phyloP scores from a whole-genome alignment of 2,329 filamentous ascomycete species.

The Emericellopsis atlantica region DNA sequence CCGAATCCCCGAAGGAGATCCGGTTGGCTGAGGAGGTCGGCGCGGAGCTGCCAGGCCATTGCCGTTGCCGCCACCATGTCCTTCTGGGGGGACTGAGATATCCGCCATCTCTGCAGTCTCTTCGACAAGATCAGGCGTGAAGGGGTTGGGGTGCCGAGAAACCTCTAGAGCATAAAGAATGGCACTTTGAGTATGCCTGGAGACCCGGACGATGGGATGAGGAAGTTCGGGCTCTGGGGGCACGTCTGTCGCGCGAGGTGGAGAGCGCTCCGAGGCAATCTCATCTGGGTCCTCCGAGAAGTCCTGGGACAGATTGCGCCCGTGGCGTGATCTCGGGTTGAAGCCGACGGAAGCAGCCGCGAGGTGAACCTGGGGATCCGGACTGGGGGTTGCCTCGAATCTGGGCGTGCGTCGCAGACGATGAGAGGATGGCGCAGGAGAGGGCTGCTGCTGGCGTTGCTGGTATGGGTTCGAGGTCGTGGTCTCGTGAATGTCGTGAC shows the following conservation, averaged over 20 bases:
- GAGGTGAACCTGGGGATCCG: conserved; percentile 29
- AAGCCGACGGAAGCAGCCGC: conserved; percentile 35
- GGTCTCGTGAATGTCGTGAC: conserved; percentile 40
- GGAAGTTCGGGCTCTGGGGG: conserved; percentile 7
- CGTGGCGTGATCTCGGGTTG: conserved; percentile 17
- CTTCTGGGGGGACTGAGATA: conserved; percentile 29
- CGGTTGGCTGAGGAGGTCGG: conserved; percentile 35
- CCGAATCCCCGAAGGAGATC: conserved; percentile 55
- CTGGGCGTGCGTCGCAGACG: conserved; percentile 38
- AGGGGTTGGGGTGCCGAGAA: conserved; percentile 67
- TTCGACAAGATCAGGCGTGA: conserved; percentile 75
- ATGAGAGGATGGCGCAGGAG: conserved; percentile 29
- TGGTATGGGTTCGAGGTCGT: conserved; percentile 24
- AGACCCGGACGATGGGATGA: conserved; percentile 51
- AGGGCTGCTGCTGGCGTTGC: conserved; percentile 28
- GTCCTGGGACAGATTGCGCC: conserved; percentile 31
- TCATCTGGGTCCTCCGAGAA: conserved; percentile 31
- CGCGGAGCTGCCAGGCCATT: conserved; percentile 31
- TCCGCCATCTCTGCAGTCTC: conserved; percentile 91
- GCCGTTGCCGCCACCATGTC: conserved; percentile 31
- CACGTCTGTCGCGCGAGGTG: conserved; percentile 16
- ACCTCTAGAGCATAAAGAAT: conserved; percentile 90
- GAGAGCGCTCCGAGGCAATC: conserved; percentile 18
- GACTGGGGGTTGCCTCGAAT: conserved; percentile 30
- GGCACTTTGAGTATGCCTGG: conserved; percentile 73